Evolutionary conservation across 768 basidiomycete species (phyloP), one percentile per base, ranked within the genome.

Genomic region (Strobilomyces confusus): DNA sequence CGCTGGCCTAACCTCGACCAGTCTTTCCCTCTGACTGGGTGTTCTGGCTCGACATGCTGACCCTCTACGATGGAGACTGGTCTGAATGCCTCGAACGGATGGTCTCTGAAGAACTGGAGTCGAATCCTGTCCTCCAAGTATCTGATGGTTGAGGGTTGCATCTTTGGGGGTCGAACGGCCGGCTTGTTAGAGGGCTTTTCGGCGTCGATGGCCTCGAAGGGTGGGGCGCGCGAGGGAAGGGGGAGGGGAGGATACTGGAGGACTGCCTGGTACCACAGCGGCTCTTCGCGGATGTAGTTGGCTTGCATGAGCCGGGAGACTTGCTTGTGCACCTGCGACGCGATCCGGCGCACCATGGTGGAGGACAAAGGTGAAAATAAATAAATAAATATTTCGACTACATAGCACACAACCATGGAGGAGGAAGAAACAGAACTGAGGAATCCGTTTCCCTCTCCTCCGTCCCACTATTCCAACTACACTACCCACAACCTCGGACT

Each of bases 71-170:
- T 68, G 12, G 80, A 84, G 9, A 77, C 76, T 2, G 92, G 84
- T 40, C 95, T 78, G 71, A 95, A 89, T 2, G 92, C 87, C 73
- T 99, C 95, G 65, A 97, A 97, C 8, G 97, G 94, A 68, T 97
- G 95, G 74, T 99, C 97, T 38, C 77, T 76, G 76, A 95, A 98
- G 77, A 99, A 98, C 68, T 91, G 90, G 50, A 83, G 77, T 33
- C 97, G 84, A 53, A 98, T 75, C 56, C 80, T 77, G 69, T 99
- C 97, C 66, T 95, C 92, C 37, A 88, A 54, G 66, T 94, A 97
- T 49, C 76, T 75, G 47, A 98, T 79, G 12, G 80, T 78, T 44
- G 80, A 55, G 1, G 88, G 86, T 25, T 72, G 72, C 26, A 74
- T 70, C 43, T 74, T 73, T 40, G 71, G 72, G 33, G 74, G 61